Percentiles rank a stretch among this genome's conserved stretches.
Evolutionary conservation across 345 rosid genomes (phyloP).

Genomic region (Excoecaria cochinchinensis): DNA sequence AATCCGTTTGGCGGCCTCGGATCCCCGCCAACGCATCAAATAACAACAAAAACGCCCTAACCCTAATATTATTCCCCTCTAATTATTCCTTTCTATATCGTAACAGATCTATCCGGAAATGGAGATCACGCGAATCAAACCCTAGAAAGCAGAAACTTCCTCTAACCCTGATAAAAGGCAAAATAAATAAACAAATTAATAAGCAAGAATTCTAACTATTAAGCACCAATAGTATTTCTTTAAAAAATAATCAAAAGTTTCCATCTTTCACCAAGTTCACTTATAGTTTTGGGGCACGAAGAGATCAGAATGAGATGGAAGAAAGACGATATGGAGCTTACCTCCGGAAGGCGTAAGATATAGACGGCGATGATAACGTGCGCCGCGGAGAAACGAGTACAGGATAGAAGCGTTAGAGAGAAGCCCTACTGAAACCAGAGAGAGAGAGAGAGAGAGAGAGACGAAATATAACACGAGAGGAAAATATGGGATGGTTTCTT

Average conservation of each 20-base stretch:
- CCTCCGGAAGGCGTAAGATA: conserved; percentile 15
- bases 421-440: conserved; percentile 19
- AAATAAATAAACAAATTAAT: background rate
- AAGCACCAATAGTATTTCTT: background rate
- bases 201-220: background rate
- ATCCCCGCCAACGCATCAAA: conserved; percentile 76
- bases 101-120: conserved; percentile 15
- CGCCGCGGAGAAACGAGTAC: conserved; percentile 14
- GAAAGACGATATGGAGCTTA: conserved; percentile 4
- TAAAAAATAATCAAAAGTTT: background rate
- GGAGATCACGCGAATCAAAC: background rate
- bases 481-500: background rate
- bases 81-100: background rate
- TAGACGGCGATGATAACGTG: conserved; percentile 13
- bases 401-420: background rate
- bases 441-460: background rate
- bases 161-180: conserved; percentile 15
- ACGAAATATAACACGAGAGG: background rate
- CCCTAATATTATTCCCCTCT: background rate
- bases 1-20: conserved; percentile 39
- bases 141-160: conserved; percentile 9
- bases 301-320: background rate
- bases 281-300: background rate
- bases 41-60: background rate
- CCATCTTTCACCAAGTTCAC: no score